Conservation (phyloP, 2,329 filamentous ascomycete genomes). For the Davidsoniella virescens region DNA sequence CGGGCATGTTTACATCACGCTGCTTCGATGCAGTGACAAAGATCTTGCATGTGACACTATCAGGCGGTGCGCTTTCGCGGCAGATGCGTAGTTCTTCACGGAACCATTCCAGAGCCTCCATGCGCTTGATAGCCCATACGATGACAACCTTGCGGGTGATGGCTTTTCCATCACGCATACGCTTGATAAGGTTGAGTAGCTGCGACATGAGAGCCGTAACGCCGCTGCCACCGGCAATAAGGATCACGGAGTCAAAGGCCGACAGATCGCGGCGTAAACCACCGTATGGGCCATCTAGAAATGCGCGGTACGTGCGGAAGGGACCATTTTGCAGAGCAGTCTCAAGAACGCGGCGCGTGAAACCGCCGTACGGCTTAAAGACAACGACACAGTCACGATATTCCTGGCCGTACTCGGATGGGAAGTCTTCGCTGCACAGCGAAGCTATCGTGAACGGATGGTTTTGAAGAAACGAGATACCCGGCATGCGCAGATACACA, state of each 20-base stretch:
- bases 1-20: conserved; percentile 9
- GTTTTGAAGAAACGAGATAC: conserved; percentile 78
- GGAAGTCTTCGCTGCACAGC: conserved; percentile 82
- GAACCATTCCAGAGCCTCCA: conserved; percentile 96
- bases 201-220: conserved; percentile 90
- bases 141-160: conserved; percentile 82
- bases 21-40: conserved; percentile 67
- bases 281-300: conserved; percentile 86
- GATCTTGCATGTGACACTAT: conserved; percentile 84
- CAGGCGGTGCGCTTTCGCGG: conserved; percentile 71
- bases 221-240: conserved; percentile 86
- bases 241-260: conserved; percentile 81
- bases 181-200: conserved; percentile 82
- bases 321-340: conserved; percentile 73
- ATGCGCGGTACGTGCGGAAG: conserved; percentile 81
- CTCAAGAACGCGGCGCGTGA: conserved; percentile 71
- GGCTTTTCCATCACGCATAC: conserved; percentile 87
- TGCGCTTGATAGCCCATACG: conserved; percentile 81
- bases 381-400: conserved; percentile 83
- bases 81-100: conserved; percentile 87
- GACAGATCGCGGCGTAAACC: conserved; percentile 82
- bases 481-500: conserved; percentile 86
- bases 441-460: conserved; percentile 94
- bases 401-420: conserved; percentile 74
- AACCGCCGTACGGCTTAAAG: conserved; percentile 81